Percentiles rank a stretch among this genome's conserved stretches.
Evolutionary conservation across 2,329 filamentous ascomycete species (phyloP).

Genomic region (Fusarium mexicanum): DNA sequence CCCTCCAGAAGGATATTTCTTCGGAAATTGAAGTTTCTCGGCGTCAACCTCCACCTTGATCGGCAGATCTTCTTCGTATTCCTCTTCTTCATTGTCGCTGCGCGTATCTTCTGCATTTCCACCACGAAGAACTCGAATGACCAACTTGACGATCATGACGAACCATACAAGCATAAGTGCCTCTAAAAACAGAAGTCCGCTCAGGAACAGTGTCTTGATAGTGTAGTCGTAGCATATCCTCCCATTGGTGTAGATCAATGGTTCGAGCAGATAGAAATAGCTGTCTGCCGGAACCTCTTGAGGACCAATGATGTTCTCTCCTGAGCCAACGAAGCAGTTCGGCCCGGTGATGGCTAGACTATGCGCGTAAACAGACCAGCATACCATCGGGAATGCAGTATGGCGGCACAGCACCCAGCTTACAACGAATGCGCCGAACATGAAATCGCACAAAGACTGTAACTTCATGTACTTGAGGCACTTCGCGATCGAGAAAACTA

Average conservation of each 20-base stretch:
- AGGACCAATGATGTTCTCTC: constrained; percentile 64
- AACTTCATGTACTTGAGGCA: constrained; percentile 89
- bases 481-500: constrained; percentile 74
- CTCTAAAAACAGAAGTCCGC: constrained; percentile 80
- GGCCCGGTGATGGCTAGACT: constrained; percentile 47
- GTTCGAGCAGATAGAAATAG: constrained; percentile 73
- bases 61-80: constrained; percentile 60
- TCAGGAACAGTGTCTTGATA: constrained; percentile 81
- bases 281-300: constrained; percentile 55
- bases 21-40: constrained; percentile 68
- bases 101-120: constrained; percentile 83
- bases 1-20: constrained; percentile 45
- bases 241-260: constrained; percentile 75
- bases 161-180: constrained; percentile 88
- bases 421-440: constrained; percentile 88
- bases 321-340: constrained; percentile 75
- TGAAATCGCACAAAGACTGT: constrained; percentile 78
- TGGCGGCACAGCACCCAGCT: constrained; percentile 88
- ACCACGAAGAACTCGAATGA: constrained; percentile 78
- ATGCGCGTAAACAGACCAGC: constrained; percentile 70
- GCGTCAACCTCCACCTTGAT: constrained; percentile 79
- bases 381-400: constrained; percentile 79
- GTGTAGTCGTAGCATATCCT: constrained; percentile 80
- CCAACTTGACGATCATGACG: constrained; percentile 69
- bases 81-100: constrained; percentile 75